Evolutionary conservation across 1,284 basidiomycete species (phyloP), one percentile per base, ranked within the genome.

Genomic region (Pseudozyma thailandica): DNA sequence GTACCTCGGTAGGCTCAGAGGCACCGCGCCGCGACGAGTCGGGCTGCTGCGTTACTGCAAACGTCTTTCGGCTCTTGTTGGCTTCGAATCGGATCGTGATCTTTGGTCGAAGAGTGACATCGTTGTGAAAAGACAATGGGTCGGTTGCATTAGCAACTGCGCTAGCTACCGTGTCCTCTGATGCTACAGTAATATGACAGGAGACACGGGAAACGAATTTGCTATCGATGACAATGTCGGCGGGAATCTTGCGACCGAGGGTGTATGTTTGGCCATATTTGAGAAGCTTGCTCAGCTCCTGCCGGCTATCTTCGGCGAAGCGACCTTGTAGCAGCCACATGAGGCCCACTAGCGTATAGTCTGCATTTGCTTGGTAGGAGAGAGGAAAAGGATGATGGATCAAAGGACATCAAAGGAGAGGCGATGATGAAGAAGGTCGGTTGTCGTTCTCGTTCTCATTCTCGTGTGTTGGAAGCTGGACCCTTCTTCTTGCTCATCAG

Each of bases 301-400:
- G 52, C 16, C 74, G 61, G 39, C 54, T 58, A 23, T 64, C 62
- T 50, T 69, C 74, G 15, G 66, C 68, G 51, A 61, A 76, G 13
- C 68, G 54, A 23, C 72, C 71, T 50, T 72, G 50, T 7, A 76
- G 59, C 21, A 76, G 62, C 74, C 74, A 76, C 74, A 76, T 74
- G 45, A 43, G 44, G 39, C 31, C 35, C 12, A 31, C 1, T 2
- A 9, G 9, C 18, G 20, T 35, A 23, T 15, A 20, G 28, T 8
- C 4, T 15, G n/a, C 28, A 20, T 31, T 4, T 20, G 18, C 3
- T 20, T 6, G 37, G 50, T 51, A 28, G 1, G 43, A 18, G 4
- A 20, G 30, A 7, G 20, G 20, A 3, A 23, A 23, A 8, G 39
- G 10, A 9, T 6, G 33, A 35, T 35, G 33, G 15, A 6, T 16